Evolutionary conservation across 139 green algal genomes (phyloP).

Genomic region (Nannochloris sp.): DNA sequence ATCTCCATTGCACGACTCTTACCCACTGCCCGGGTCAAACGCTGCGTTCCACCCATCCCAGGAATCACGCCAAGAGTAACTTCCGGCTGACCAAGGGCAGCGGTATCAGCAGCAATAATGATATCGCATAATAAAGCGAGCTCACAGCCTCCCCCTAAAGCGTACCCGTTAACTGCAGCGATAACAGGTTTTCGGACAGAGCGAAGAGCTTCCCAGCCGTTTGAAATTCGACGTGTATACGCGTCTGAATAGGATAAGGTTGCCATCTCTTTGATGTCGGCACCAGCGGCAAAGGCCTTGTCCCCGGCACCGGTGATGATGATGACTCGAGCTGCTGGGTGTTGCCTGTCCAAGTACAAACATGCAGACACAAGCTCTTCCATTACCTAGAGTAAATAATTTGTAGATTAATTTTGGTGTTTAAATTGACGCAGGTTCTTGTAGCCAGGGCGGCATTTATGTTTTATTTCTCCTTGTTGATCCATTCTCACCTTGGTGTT

Average conservation of each 20-base stretch:
- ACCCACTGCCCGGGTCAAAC: conserved; percentile 51
- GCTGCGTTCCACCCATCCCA: conserved; percentile 69
- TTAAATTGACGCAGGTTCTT: not conserved
- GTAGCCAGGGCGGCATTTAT: not conserved
- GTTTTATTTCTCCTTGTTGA: too few relatives aligned
- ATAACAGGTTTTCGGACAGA: conserved; percentile 47
- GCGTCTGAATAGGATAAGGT: conserved; percentile 28
- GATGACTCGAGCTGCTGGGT: conserved; percentile 28
- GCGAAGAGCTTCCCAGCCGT: conserved; percentile 38
- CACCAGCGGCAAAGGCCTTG: conserved; percentile 67
- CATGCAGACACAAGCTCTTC: conserved; percentile 33
- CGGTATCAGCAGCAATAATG: conserved; percentile 54
- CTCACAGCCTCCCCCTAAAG: conserved; percentile 66
- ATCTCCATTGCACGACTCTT: conserved; percentile 69
- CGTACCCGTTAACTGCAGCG: conserved; percentile 54
- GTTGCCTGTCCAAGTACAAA: conserved; percentile 14
- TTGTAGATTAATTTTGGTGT: too few relatives aligned
- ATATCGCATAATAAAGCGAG: conserved; percentile 73
- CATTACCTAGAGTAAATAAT: conserved; percentile 28
- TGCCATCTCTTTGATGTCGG: conserved; percentile 70
- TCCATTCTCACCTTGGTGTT: conserved; percentile 16
- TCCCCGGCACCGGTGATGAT: conserved; percentile 55
- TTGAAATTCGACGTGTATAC: conserved; percentile 29
- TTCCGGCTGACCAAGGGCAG: conserved; percentile 64
- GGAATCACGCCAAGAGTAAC: conserved; percentile 59